Conservation (phyloP, 2,329 filamentous ascomycete genomes). For the Clarireedia paspali region DNA sequence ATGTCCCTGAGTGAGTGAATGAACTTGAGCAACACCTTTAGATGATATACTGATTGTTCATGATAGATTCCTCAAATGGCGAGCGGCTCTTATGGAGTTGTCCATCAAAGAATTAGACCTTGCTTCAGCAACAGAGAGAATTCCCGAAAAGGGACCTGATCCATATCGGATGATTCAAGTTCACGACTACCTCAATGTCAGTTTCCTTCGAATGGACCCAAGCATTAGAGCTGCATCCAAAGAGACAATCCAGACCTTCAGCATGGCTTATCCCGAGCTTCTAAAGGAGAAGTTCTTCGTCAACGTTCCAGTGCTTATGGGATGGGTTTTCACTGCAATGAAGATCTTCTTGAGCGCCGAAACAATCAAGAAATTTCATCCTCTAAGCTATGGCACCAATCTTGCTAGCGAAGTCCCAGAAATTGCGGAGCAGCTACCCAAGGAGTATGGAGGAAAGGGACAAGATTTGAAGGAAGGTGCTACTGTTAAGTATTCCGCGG, state of each 20-base stretch:
- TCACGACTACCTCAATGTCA: constrained; percentile 85
- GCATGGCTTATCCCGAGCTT: constrained; percentile 80
- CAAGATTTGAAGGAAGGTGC: constrained; percentile 31
- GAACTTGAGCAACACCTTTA: neutral
- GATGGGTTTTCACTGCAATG: constrained; percentile 71
- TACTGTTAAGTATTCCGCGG: constrained; percentile 25
- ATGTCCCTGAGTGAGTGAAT: constrained; percentile 64
- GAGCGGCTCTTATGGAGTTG: constrained; percentile 83
- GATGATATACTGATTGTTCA: neutral
- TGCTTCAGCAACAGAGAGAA: constrained; percentile 57
- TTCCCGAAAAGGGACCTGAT: constrained; percentile 56
- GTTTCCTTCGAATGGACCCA: constrained; percentile 76
- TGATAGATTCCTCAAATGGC: constrained; percentile 77
- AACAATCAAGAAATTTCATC: constrained; percentile 73
- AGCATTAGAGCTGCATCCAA: constrained; percentile 67
- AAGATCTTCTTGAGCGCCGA: constrained; percentile 68
- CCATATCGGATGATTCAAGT: constrained; percentile 89
- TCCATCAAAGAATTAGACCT: constrained; percentile 70
- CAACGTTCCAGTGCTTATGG: constrained; percentile 87
- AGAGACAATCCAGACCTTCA: constrained; percentile 75
- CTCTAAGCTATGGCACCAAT: constrained; percentile 63
- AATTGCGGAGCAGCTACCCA: constrained; percentile 60
- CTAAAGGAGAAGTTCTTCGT: constrained; percentile 91
- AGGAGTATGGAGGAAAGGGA: constrained; percentile 72
- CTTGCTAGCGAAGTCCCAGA: constrained; percentile 52